Base-by-base conservation (phyloP, 2,329 filamentous ascomycete species). In the Cercospora sojina region DNA sequence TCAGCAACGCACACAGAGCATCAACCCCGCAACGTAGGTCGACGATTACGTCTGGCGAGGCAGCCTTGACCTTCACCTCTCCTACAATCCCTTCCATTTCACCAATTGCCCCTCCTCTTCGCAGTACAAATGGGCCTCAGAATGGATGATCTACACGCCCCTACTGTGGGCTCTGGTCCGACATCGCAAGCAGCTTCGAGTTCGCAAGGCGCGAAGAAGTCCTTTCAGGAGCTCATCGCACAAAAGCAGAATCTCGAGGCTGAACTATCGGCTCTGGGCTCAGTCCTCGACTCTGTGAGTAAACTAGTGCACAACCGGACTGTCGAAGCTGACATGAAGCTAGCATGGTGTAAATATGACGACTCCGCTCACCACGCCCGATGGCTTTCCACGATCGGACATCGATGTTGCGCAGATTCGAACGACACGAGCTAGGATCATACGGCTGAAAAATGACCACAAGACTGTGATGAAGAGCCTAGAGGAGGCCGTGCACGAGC, bases 341-440 rank as follows among this genome's bases (percentile, higher is more conserved):
- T 74, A 97, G 93, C 94, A 98, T 83, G 89, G 90, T 53, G 94
- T 97, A 62, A 89, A 91, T 74, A 99, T 99, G 95, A 89, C 90
- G 74, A 97, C 95, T 7, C 85, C 88, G 65, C 86, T 99, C 43
- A 87, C 92, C 25, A 97, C 94, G 13, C 87, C 88, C 68, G 95
- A 98, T 80, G 95, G 95, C 57, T 99, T 92, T 77, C 95, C 95
- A 32, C 87, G 95, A 76, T 90, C 91, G 74, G 95, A 99, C 79
- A 89, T 99, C 70, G 95, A 99, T 78, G 91, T 99, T 69, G 90
- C 95, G 27, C 94, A 97, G 81, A 95, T 99, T 76, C 91, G 95
- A 68, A 97, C 92, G n/a, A 97, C 93, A 41, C 86, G 95, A 79
- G 87, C 93, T 29, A 89, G 91, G 67, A 97, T 99, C 72, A 95